phyloP scores from a whole-genome alignment of 768 basidiomycete genomes.

The Pholiota conissans region DNA sequence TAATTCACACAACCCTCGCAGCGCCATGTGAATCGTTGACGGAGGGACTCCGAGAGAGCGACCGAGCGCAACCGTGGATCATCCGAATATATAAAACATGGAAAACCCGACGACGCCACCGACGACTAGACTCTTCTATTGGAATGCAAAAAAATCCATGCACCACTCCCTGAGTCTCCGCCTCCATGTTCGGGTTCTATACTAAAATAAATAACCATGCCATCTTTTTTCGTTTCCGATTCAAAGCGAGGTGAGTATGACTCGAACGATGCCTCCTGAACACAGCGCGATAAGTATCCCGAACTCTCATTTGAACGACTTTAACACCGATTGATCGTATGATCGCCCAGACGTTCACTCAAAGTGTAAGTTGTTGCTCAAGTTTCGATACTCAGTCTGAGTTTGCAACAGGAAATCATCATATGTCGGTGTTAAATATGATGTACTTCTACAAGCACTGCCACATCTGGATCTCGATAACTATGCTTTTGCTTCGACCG shows the following conservation, averaged over 20 bases:
- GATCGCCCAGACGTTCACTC: too few relatives aligned
- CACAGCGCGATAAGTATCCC: too few relatives aligned
- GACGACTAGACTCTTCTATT: background rate
- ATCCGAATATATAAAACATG: too few relatives aligned
- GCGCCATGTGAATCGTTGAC: background rate
- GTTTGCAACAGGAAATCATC: background rate
- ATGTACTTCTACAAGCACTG: background rate
- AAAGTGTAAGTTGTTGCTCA: too few relatives aligned
- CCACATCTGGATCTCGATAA: constrained; percentile 7
- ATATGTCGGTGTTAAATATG: background rate
- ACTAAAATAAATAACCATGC: too few relatives aligned
- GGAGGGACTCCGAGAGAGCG: too few relatives aligned
- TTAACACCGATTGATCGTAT: background rate
- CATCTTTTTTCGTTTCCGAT: too few relatives aligned
- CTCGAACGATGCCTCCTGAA: too few relatives aligned
- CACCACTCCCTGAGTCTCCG: background rate
- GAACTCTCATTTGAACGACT: too few relatives aligned
- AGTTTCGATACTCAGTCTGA: background rate
- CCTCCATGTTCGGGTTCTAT: background rate
- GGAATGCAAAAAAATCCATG: background rate
- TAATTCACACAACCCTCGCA: background rate
- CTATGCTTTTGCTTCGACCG: constrained; percentile 28
- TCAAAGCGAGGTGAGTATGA: too few relatives aligned
- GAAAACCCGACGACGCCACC: background rate
- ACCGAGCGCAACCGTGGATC: background rate